These are phyloP conservation scores for Picea mariana DNA, from an alignment of 83 land plant species.

Conservation along the genomic window DNA sequence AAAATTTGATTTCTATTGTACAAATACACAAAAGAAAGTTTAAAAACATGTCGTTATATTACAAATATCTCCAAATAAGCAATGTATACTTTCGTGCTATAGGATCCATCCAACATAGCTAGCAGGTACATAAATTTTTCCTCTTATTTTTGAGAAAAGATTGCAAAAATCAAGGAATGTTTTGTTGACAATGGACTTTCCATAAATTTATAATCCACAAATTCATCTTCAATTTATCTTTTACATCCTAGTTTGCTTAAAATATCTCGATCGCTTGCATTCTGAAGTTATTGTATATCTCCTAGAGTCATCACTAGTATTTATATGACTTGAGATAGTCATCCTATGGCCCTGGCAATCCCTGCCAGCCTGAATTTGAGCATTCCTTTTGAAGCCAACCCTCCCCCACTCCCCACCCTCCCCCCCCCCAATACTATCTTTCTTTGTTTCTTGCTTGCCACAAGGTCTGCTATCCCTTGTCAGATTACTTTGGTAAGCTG, in stretches of 20 bases:
- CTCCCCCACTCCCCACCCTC: too few relatives aligned
- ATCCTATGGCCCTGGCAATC: background rate
- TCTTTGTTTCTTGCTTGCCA: background rate
- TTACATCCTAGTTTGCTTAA: slow-evolving; percentile 14
- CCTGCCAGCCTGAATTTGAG: background rate
- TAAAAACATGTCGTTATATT: too few relatives aligned
- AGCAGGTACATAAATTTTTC: too few relatives aligned
- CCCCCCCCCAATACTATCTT: background rate
- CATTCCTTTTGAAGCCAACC: background rate
- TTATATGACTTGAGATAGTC: background rate
- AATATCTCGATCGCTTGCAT: background rate
- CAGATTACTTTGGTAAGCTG: background rate
- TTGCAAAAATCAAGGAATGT: background rate
- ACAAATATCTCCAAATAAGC: rapidly evolving
- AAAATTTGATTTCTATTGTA: too few relatives aligned
- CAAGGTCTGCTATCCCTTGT: background rate
- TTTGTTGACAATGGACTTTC: background rate
- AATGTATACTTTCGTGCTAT: too few relatives aligned
- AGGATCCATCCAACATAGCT: too few relatives aligned
- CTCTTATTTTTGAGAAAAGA: too few relatives aligned
- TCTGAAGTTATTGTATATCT: slow-evolving; percentile 31
- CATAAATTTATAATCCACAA: background rate
- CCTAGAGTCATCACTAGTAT: slow-evolving; percentile 27
- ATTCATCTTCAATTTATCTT: slow-evolving; percentile 11
- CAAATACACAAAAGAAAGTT: too few relatives aligned